phyloP scores from a whole-genome alignment of 2,329 filamentous ascomycete species.

The Metarhizium anisopliae region DNA sequence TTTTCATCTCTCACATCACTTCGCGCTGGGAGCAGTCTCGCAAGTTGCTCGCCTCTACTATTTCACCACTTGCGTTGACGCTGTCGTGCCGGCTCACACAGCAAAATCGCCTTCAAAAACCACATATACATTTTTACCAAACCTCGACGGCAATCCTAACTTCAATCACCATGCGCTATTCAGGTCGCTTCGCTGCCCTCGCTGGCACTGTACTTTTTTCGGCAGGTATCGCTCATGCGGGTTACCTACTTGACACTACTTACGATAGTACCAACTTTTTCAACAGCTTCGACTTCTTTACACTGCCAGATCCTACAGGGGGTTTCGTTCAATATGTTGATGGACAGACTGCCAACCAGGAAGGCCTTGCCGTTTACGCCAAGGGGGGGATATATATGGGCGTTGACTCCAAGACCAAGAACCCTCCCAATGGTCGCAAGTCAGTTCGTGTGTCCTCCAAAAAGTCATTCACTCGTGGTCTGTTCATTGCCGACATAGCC shows the following conservation, averaged over 20 bases:
- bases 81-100: slow-evolving; percentile 12
- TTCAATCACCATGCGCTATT: slow-evolving; percentile 12
- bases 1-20: background rate
- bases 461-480: slow-evolving; percentile 56
- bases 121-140: background rate
- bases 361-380: slow-evolving; percentile 48
- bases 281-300: slow-evolving; percentile 46
- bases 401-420: slow-evolving; percentile 52
- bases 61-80: background rate
- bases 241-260: slow-evolving; percentile 37
- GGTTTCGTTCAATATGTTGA: slow-evolving; percentile 66
- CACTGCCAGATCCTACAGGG: slow-evolving; percentile 56
- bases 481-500: slow-evolving; percentile 63
- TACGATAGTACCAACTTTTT: slow-evolving; percentile 49
- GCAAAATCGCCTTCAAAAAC: slow-evolving; percentile 2
- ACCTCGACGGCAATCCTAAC: no score
- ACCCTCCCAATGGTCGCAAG: slow-evolving; percentile 50
- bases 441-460: slow-evolving; percentile 64
- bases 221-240: slow-evolving; percentile 15
- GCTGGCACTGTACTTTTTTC: slow-evolving; percentile 20
- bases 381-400: slow-evolving; percentile 56
- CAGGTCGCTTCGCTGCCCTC: slow-evolving; percentile 13
- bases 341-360: slow-evolving; percentile 45
- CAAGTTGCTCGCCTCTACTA: background rate
- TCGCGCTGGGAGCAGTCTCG: background rate